phyloP scores from a whole-genome alignment of 106 monocot genomes.

The Platanthera zijinensis region DNA sequence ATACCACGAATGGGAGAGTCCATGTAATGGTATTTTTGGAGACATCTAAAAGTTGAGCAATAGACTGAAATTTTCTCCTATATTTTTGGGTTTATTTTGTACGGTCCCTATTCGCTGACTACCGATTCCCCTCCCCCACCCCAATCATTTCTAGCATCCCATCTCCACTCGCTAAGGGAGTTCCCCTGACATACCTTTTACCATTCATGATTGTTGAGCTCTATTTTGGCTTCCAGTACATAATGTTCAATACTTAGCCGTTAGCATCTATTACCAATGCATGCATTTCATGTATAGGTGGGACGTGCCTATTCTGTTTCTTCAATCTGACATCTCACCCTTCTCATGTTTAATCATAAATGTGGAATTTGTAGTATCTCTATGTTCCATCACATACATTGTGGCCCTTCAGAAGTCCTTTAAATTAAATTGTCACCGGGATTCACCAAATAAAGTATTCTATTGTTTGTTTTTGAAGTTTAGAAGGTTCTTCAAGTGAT shows the following conservation, averaged over 20 bases:
- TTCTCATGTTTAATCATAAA: not conserved
- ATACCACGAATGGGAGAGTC: no score
- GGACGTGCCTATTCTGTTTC: not conserved
- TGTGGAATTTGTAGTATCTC: not conserved
- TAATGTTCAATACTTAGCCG: no score
- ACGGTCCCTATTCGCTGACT: no score
- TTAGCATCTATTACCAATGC: not conserved
- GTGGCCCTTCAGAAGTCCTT: not conserved
- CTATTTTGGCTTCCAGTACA: not conserved
- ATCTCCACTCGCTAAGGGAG: no score
- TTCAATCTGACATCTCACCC: not conserved
- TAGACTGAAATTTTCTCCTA: no score
- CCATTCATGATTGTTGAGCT: not conserved
- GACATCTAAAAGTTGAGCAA: no score
- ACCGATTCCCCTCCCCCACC: no score
- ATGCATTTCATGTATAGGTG: not conserved
- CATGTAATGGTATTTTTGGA: no score
- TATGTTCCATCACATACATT: not conserved
- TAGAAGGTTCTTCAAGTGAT: not conserved
- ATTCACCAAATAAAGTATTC: not conserved
- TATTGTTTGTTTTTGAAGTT: not conserved
- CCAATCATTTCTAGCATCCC: no score
- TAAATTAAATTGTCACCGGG: not conserved
- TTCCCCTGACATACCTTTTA: not conserved
- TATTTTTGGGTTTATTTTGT: no score